Conservation (phyloP, 2,329 filamentous ascomycete genomes). For the Apiospora hydei region DNA sequence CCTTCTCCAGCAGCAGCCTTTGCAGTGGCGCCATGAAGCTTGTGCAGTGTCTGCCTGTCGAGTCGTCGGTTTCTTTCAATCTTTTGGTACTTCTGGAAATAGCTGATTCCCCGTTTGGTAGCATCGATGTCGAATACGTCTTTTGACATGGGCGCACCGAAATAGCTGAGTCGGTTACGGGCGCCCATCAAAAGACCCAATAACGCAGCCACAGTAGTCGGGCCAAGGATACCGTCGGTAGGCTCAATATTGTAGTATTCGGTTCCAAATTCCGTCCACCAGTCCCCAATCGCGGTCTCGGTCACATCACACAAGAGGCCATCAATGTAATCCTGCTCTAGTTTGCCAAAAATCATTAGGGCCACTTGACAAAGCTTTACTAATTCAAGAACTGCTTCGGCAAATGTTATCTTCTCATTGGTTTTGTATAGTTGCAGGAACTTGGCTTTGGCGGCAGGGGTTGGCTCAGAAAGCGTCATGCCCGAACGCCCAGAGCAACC, state of each 20-base stretch:
- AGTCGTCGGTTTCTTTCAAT: slow-evolving; percentile 79
- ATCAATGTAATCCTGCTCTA: slow-evolving; percentile 89
- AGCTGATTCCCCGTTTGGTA: slow-evolving; percentile 82
- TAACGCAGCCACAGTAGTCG: slow-evolving; percentile 87
- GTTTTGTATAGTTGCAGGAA: slow-evolving; percentile 91
- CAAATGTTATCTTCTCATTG: slow-evolving; percentile 80
- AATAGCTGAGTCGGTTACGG: slow-evolving; percentile 85
- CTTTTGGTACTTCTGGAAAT: slow-evolving; percentile 91
- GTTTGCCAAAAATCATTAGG: slow-evolving; percentile 83
- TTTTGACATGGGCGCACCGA: slow-evolving; percentile 83
- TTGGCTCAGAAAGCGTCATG: slow-evolving; percentile 79
- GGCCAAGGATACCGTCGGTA: slow-evolving; percentile 89
- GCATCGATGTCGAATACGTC: slow-evolving; percentile 87
- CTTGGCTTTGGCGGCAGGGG: slow-evolving; percentile 84
- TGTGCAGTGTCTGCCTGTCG: slow-evolving; percentile 83
- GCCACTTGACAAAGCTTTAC: slow-evolving; percentile 92
- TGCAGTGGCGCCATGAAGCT: slow-evolving; percentile 81
- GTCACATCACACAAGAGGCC: slow-evolving; percentile 93
- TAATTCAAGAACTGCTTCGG: slow-evolving; percentile 82
- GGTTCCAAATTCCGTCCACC: slow-evolving; percentile 93
- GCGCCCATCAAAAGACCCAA: slow-evolving; percentile 90
- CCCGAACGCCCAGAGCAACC: slow-evolving; percentile 91
- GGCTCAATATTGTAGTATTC: slow-evolving; percentile 94
- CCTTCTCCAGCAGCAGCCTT: slow-evolving; percentile 90
- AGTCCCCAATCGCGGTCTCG: slow-evolving; percentile 87